Evolutionary conservation across 345 rosid species (phyloP).

Genomic region (Angophora floribunda): DNA sequence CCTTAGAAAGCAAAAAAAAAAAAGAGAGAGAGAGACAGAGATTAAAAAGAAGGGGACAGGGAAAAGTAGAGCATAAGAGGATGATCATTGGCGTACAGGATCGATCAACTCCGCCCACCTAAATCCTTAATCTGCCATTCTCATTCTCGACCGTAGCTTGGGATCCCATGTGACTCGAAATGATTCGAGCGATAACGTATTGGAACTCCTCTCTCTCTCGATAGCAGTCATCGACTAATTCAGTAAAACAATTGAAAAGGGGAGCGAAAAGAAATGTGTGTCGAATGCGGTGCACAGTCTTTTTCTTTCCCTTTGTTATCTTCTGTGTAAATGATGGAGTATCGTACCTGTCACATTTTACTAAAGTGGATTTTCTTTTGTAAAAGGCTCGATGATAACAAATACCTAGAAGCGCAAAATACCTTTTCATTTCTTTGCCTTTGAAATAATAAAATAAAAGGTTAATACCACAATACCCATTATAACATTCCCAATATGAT

Average conservation of each 20-base stretch:
- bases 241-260: background rate
- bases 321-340: background rate
- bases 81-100: background rate
- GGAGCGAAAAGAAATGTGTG: background rate
- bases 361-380: background rate
- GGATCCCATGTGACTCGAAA: background rate
- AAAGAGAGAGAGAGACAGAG: background rate
- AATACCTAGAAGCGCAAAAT: background rate
- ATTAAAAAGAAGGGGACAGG: background rate
- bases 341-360: background rate
- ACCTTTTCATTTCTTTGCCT: background rate
- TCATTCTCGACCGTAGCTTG: background rate
- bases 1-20: background rate
- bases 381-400: background rate
- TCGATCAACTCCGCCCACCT: background rate
- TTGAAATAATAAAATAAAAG: background rate
- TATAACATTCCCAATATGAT: rapidly evolving
- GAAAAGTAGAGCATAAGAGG: background rate
- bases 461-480: no score
- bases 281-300: background rate
- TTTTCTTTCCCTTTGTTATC: background rate
- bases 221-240: background rate
- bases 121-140: background rate
- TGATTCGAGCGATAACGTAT: background rate
- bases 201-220: background rate